Percentiles rank a stretch among this genome's conserved stretches.
Evolutionary conservation across 345 rosid species (phyloP).

Genomic region (Noccaea bulbosa): DNA sequence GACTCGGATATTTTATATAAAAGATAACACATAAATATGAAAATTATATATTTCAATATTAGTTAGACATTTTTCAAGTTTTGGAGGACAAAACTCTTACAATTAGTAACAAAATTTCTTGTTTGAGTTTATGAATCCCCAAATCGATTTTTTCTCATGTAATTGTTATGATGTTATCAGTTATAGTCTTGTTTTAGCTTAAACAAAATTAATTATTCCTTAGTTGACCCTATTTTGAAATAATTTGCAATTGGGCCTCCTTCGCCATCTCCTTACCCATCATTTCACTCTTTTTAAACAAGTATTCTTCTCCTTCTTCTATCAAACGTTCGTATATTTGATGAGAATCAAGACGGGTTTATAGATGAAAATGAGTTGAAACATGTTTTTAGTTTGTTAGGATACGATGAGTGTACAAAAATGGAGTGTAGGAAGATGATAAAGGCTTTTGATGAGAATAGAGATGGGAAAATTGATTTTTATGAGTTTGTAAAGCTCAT

Average conservation of each 20-base stretch:
- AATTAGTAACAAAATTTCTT: too few species aligned
- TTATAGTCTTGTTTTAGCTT: too few species aligned
- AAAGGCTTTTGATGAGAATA: constrained; percentile 51
- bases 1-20: constrained; percentile 3
- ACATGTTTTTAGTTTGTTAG: constrained; percentile 46
- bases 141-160: too few species aligned
- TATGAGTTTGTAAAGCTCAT: constrained; percentile 56
- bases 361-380: constrained; percentile 63
- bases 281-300: constrained; percentile 55
- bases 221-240: too few species aligned
- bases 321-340: constrained; percentile 48
- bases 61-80: too few species aligned
- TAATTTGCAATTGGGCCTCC: constrained; percentile 11
- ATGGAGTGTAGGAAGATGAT: constrained; percentile 66
- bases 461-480: constrained; percentile 60
- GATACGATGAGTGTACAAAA: constrained; percentile 49
- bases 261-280: constrained; percentile 48
- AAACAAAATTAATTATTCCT: too few species aligned
- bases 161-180: too few species aligned
- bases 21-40: not conserved
- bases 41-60: too few species aligned
- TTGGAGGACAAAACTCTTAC: too few species aligned
- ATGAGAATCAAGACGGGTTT: constrained; percentile 67
- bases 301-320: constrained; percentile 36
- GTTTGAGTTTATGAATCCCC: too few species aligned